These are phyloP conservation scores for Venturia carpophila DNA, from an alignment of 2,329 filamentous ascomycete genomes.

Conservation along the genomic window DNA sequence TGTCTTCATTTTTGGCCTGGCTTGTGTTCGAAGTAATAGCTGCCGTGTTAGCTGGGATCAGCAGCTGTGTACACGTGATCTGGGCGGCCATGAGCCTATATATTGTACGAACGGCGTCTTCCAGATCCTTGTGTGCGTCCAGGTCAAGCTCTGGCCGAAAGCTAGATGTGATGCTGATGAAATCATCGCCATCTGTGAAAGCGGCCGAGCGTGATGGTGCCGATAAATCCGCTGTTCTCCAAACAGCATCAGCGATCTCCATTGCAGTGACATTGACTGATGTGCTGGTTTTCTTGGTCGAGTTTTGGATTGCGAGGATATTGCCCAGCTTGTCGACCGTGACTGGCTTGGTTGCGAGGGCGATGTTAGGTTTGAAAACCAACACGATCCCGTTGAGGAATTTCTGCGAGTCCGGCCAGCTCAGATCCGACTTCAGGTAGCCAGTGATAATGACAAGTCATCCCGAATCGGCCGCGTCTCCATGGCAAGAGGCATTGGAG, in stretches of 20 bases:
- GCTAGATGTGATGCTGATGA: not conserved
- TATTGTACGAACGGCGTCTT: not conserved
- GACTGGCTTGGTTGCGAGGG: not conserved
- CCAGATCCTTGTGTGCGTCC: not conserved
- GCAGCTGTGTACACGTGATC: conserved; percentile 1
- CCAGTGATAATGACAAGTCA: conserved; percentile 9
- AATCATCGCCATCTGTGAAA: not conserved
- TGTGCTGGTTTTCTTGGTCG: not conserved
- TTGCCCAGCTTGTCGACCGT: not conserved
- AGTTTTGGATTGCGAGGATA: not conserved
- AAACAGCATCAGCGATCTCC: not conserved
- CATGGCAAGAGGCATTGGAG: not conserved
- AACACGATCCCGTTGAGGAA: conserved; percentile 5
- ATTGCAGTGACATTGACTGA: not conserved
- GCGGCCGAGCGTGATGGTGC: not conserved
- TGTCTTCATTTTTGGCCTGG: not conserved
- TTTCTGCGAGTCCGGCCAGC: not conserved
- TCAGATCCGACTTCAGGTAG: not conserved
- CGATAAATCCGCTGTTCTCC: not conserved
- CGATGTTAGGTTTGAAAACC: conserved; percentile 1
- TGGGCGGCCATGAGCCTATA: conserved; percentile 12
- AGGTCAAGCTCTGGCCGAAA: not conserved
- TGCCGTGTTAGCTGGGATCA: not conserved
- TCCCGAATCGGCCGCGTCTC: not conserved
- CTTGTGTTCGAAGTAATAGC: not conserved